Evolutionary conservation across 225 moss, liverwort and hornwort species (phyloP).

Genomic region (Antitrichia curtipendula): DNA sequence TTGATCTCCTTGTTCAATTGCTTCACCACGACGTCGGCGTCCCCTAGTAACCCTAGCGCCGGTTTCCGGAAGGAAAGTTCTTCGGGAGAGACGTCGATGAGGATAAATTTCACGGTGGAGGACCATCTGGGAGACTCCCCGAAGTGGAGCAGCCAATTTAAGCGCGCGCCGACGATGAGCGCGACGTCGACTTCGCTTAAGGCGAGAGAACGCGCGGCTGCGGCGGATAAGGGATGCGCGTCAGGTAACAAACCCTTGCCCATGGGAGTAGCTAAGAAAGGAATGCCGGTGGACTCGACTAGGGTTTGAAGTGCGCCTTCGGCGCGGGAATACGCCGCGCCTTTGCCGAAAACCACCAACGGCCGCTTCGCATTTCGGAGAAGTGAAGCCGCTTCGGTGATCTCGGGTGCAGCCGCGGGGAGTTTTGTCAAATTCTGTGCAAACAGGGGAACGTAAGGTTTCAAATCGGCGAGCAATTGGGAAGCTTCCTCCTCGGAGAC

Average conservation of each 20-base stretch:
- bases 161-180: conserved; percentile 70
- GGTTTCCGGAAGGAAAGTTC: conserved; percentile 76
- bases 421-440: conserved; percentile 22
- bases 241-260: conserved; percentile 93
- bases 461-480: conserved; percentile 28
- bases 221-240: conserved; percentile 64
- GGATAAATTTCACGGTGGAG: conserved; percentile 63
- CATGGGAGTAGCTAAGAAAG: conserved; percentile 93
- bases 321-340: conserved; percentile 78
- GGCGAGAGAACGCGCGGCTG: conserved; percentile 79
- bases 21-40: conserved; percentile 65
- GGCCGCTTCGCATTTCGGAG: conserved; percentile 76
- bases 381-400: conserved; percentile 45
- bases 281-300: conserved; percentile 72
- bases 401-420: conserved; percentile 15
- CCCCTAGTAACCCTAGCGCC: conserved; percentile 58
- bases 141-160: conserved; percentile 98
- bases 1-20: conserved; percentile 64
- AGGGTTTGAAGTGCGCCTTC: conserved; percentile 55
- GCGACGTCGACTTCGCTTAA: conserved; percentile 70
- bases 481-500: conserved; percentile 51
- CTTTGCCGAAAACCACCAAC: conserved; percentile 87
- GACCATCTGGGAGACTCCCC: conserved; percentile 88
- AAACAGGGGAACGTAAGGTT: conserved; percentile 50
- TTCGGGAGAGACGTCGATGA: conserved; percentile 58